These are phyloP conservation scores for Capsella rubella DNA, from an alignment of 441 rosid genomes.

Conservation along the genomic window DNA sequence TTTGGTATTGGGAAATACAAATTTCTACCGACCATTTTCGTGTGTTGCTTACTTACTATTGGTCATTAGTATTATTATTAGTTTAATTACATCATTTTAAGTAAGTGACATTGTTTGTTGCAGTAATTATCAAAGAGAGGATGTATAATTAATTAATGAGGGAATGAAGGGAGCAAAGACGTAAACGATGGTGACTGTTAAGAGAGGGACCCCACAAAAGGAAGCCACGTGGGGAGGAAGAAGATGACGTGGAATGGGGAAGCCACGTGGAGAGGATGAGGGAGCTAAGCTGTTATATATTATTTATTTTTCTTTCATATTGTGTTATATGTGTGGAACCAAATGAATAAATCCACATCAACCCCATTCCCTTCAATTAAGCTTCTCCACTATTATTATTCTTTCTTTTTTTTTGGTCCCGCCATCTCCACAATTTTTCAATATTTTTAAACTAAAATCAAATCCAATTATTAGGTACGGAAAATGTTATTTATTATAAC, in stretches of 20 bases:
- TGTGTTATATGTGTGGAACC: conserved; percentile 25
- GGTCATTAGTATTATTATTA: neutral
- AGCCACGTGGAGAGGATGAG: conserved; percentile 46
- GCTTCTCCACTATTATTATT: conserved; percentile 43
- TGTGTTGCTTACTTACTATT: neutral
- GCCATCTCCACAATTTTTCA: conserved; percentile 28
- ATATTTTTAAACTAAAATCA: neutral
- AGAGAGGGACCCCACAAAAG: conserved; percentile 7
- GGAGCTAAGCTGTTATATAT: conserved; percentile 36
- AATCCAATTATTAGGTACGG: conserved; percentile 21
- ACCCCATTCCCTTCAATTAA: conserved; percentile 43
- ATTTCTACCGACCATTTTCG: conserved; percentile 40
- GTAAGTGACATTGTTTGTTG: too few species aligned
- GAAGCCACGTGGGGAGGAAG: conserved; percentile 42
- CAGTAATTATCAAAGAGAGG: neutral
- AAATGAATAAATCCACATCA: conserved; percentile 42
- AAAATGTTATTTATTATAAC: conserved; percentile 27
- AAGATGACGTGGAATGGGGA: conserved; percentile 42
- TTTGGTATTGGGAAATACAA: conserved; percentile 37
- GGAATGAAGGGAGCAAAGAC: conserved; percentile 51
- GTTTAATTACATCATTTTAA: neutral
- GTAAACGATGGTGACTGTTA: conserved; percentile 41
- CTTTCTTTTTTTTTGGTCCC: conserved; percentile 43
- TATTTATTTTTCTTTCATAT: neutral
- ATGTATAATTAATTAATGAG: conserved; percentile 10